Percentiles rank a stretch among this genome's conserved stretches.
phyloP scores from a whole-genome alignment of 2,329 filamentous ascomycete genomes.

The Fusarium anthophilum region DNA sequence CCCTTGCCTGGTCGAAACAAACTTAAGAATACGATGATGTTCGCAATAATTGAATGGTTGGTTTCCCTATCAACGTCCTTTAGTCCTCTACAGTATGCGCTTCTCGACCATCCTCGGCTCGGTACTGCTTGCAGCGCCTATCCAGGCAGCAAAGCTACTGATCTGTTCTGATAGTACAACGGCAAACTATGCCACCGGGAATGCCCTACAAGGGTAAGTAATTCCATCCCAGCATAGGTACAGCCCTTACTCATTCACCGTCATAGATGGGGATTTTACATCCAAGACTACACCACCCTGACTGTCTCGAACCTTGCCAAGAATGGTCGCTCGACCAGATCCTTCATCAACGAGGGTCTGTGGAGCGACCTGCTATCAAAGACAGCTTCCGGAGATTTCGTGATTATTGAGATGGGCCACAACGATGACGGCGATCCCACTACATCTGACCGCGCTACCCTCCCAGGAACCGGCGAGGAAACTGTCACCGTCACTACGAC shows the following conservation, averaged over 20 bases:
- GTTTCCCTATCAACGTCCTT: rapidly evolving
- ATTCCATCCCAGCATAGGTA: rapidly evolving
- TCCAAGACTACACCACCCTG: not conserved
- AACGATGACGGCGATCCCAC: not conserved
- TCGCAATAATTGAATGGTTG: rapidly evolving
- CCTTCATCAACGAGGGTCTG: not conserved
- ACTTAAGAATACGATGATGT: rapidly evolving
- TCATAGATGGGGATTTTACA: not conserved
- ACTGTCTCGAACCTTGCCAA: not conserved
- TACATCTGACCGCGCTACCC: not conserved
- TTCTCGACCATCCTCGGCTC: not conserved
- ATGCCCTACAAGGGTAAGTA: not conserved
- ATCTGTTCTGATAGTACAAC: not conserved
- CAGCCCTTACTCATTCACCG: not conserved
- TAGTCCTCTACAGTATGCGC: rapidly evolving
- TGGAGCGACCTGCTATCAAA: not conserved
- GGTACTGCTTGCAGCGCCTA: not conserved
- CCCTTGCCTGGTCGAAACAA: rapidly evolving
- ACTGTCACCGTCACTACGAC: not conserved
- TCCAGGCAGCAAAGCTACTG: not conserved
- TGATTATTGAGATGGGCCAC: not conserved
- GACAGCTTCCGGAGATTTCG: not conserved
- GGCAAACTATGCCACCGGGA: not conserved
- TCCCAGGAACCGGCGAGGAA: not conserved
- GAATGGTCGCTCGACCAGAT: not conserved